Percentiles rank a stretch among this genome's conserved stretches.
phyloP scores from a whole-genome alignment of 2,329 filamentous ascomycete species.

The Rhynchosporium graminicola region DNA sequence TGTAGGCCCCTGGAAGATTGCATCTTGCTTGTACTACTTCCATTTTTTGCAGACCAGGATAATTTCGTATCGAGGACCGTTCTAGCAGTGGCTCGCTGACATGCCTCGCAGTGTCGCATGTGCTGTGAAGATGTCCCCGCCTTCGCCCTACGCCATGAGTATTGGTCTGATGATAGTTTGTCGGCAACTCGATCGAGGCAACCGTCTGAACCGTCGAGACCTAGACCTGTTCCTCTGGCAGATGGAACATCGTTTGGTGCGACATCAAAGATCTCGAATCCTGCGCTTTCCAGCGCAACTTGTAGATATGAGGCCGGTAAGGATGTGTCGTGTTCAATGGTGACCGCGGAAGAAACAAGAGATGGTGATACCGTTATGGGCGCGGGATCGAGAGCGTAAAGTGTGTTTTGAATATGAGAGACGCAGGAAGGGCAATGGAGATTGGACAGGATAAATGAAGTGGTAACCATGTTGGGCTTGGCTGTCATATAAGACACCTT shows the following conservation, averaged over 20 bases:
- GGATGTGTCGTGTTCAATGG: constrained; percentile 54
- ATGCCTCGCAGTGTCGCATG: constrained; percentile 53
- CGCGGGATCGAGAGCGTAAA: constrained; percentile 52
- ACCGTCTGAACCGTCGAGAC: constrained; percentile 29
- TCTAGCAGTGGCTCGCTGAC: constrained; percentile 45
- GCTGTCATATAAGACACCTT: not conserved
- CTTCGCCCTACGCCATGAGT: constrained; percentile 3
- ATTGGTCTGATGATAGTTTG: constrained; percentile 31
- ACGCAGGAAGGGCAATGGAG: constrained; percentile 79
- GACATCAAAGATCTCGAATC: constrained; percentile 56
- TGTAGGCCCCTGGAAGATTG: constrained; percentile 15
- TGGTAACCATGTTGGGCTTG: constrained; percentile 27
- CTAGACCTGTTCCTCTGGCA: constrained; percentile 19
- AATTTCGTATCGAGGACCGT: constrained; percentile 6
- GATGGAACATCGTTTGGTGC: constrained; percentile 22
- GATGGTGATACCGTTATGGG: constrained; percentile 65
- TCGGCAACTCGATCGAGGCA: constrained; percentile 36
- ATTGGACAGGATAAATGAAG: constrained; percentile 64
- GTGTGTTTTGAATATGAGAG: constrained; percentile 60
- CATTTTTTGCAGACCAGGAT: constrained; percentile 5
- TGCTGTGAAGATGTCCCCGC: constrained; percentile 35
- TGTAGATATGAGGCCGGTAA: constrained; percentile 47
- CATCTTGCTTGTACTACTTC: constrained; percentile 3
- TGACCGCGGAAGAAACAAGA: constrained; percentile 70
- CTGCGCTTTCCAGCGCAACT: constrained; percentile 54